A percentile compares a stretch with the other conserved stretches of the same genome.
phyloP scores from a whole-genome alignment of 106 monocot genomes.

The Xerophyta viscosa region DNA sequence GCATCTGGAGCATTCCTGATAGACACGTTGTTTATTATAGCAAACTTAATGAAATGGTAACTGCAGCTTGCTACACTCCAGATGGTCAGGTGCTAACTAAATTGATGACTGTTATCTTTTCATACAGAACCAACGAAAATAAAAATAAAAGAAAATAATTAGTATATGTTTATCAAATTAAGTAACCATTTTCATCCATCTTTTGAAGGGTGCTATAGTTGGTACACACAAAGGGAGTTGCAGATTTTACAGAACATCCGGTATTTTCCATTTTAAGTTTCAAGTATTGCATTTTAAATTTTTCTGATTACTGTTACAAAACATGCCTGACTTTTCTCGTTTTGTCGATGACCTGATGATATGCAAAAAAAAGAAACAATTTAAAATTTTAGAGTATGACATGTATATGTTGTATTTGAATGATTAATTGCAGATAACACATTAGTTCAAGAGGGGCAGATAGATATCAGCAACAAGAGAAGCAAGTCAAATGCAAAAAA shows the following conservation, averaged over 20 bases:
- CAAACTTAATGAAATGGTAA: slow-evolving; percentile 91
- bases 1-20: slow-evolving; percentile 91
- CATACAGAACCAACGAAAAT: no score
- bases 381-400: not conserved
- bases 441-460: slow-evolving; percentile 59
- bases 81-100: slow-evolving; percentile 65
- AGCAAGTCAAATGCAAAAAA: slow-evolving; percentile 72
- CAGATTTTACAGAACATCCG: slow-evolving; percentile 64
- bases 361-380: not conserved
- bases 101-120: no score
- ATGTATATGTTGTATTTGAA: no score
- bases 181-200: slow-evolving; percentile 18
- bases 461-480: slow-evolving; percentile 69
- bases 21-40: slow-evolving; percentile 86
- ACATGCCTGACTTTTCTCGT: no score
- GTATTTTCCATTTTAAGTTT: slow-evolving; percentile 2
- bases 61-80: slow-evolving; percentile 84
- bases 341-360: no score
- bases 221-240: slow-evolving; percentile 92
- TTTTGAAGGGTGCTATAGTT: slow-evolving; percentile 72
- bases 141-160: no score
- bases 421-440: slow-evolving; percentile 73
- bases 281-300: not conserved
- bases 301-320: no score
- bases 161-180: not conserved